Evolutionary conservation across 805 yeast species (phyloP).

Genomic region (Komagataella phaffii): DNA sequence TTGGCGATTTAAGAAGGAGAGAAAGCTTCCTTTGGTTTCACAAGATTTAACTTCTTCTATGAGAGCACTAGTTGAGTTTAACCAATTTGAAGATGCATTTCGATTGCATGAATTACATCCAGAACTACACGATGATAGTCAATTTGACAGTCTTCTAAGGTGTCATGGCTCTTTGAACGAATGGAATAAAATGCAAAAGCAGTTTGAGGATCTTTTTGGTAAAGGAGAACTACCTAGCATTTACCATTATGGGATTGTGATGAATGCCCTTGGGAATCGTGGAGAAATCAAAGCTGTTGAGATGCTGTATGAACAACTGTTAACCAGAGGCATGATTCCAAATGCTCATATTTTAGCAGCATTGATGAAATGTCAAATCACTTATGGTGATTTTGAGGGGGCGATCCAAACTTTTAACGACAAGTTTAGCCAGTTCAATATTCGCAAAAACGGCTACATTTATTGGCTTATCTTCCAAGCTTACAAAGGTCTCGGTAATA

Average conservation of each 20-base stretch:
- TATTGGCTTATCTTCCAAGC: conserved; percentile 21
- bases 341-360: conserved; percentile 27
- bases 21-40: background rate
- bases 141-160: conserved; percentile 31
- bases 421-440: background rate
- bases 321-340: conserved; percentile 33
- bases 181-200: conserved; percentile 41
- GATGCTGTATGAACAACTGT: conserved; percentile 32
- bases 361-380: conserved; percentile 27
- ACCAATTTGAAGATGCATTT: conserved; percentile 13
- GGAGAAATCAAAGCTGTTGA: conserved; percentile 37
- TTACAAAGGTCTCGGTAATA: conserved; percentile 22
- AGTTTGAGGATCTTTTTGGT: conserved; percentile 43
- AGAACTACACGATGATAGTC: conserved; percentile 29
- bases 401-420: conserved; percentile 21
- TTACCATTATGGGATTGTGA: conserved; percentile 44
- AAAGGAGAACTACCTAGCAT: conserved; percentile 36
- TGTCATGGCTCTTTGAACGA: conserved; percentile 30
- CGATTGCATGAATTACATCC: conserved; percentile 22
- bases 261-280: conserved; percentile 39
- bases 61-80: background rate
- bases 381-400: conserved; percentile 20
- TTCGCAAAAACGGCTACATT: background rate
- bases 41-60: background rate
- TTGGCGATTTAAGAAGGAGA: background rate